Evolutionary conservation across 148 eudicot species (phyloP).

Genomic region (Rhododendron williamsianum): DNA sequence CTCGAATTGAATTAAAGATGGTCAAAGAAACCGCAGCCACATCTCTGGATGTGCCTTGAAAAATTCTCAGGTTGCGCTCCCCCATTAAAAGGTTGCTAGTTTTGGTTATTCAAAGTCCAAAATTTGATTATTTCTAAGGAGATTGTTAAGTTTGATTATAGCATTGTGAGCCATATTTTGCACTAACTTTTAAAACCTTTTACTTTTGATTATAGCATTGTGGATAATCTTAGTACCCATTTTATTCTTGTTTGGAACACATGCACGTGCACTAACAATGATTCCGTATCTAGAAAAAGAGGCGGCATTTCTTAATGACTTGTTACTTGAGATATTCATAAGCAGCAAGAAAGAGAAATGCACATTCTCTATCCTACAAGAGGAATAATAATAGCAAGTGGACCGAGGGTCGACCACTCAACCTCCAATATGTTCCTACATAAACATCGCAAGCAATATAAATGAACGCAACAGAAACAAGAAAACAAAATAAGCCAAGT

Average conservation of each 20-base stretch:
- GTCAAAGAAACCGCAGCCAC: no score
- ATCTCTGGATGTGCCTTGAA: no score
- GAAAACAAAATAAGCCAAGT: neutral
- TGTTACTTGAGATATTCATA: neutral
- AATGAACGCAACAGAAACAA: neutral
- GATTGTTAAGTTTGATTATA: no score
- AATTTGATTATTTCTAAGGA: no score
- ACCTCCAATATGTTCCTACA: conserved; percentile 1
- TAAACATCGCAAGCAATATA: neutral
- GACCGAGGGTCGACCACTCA: neutral
- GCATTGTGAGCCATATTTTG: no score
- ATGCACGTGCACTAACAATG: neutral
- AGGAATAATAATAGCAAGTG: neutral
- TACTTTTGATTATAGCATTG: no score
- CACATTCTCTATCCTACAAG: neutral
- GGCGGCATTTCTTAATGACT: neutral
- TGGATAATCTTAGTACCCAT: neutral
- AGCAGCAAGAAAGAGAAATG: neutral
- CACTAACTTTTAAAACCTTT: no score
- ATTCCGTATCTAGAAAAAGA: neutral
- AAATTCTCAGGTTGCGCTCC: no score
- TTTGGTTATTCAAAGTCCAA: no score
- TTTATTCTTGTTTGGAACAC: neutral
- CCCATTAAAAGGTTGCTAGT: no score
- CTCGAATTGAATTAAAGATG: no score